Conservation (phyloP, 2,329 filamentous ascomycete species). For the Calonectria pteridis region DNA sequence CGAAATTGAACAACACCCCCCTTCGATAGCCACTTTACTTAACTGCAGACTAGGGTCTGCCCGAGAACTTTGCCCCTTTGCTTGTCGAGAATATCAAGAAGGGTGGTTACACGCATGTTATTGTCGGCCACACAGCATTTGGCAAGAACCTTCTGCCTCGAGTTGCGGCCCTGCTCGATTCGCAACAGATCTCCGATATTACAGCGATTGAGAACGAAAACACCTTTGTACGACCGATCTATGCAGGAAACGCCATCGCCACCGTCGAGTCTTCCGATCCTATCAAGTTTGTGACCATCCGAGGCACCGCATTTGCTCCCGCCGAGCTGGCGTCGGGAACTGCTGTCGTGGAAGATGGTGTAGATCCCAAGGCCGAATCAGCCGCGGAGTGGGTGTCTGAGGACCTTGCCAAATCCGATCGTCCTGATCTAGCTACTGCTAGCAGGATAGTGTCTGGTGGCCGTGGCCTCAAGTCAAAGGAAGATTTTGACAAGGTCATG, state of each 20-base stretch:
- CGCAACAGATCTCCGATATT: slow-evolving; percentile 94
- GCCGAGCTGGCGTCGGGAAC: slow-evolving; percentile 79
- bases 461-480: slow-evolving; percentile 95
- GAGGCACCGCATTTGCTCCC: slow-evolving; percentile 90
- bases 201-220: slow-evolving; percentile 88
- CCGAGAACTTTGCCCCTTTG: slow-evolving; percentile 94
- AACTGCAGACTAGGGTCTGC: slow-evolving; percentile 73
- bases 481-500: slow-evolving; percentile 95
- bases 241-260: slow-evolving; percentile 96
- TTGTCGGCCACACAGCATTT: slow-evolving; percentile 93
- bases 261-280: slow-evolving; percentile 91
- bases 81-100: slow-evolving; percentile 98
- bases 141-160: slow-evolving; percentile 95
- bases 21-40: slow-evolving; percentile 2
- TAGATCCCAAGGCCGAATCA: slow-evolving; percentile 82
- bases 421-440: slow-evolving; percentile 93
- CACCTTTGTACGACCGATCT: slow-evolving; percentile 96
- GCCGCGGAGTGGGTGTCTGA: slow-evolving; percentile 93
- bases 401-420: slow-evolving; percentile 91
- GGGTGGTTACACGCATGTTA: slow-evolving; percentile 90
- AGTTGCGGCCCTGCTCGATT: slow-evolving; percentile 90
- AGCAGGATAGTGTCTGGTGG: slow-evolving; percentile 92
- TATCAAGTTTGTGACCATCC: slow-evolving; percentile 91
- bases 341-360: slow-evolving; percentile 82
- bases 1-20: not conserved